These are phyloP conservation scores for Pichia paraexigua DNA, from an alignment of 805 yeast genomes.

Conservation along the genomic window DNA sequence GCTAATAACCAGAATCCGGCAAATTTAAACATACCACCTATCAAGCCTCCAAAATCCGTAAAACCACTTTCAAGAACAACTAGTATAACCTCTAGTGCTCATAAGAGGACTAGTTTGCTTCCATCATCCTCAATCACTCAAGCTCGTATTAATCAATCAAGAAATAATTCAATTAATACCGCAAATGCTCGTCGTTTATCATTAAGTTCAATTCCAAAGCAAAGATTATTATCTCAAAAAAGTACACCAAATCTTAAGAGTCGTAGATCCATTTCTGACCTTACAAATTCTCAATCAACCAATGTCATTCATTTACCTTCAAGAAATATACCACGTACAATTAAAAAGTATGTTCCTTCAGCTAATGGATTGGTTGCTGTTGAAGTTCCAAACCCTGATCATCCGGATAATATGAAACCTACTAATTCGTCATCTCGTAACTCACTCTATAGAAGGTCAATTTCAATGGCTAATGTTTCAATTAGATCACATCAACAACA, in stretches of 20 bases:
- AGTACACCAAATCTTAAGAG: constrained; percentile 8
- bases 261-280: constrained; percentile 13
- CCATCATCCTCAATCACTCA: neutral
- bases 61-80: constrained; percentile 1
- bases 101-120: neutral
- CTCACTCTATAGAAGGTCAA: constrained; percentile 2
- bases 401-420: constrained; percentile 9
- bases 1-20: constrained; percentile 26
- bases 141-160: neutral
- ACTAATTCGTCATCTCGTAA: neutral
- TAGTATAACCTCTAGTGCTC: constrained; percentile 14
- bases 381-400: constrained; percentile 49
- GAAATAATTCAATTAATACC: constrained; percentile 8
- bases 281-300: neutral
- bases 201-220: constrained; percentile 6
- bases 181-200: constrained; percentile 11
- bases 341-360: constrained; percentile 67
- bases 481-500: neutral
- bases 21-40: constrained; percentile 27
- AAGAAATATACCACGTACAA: constrained; percentile 33
- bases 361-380: constrained; percentile 61
- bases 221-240: constrained; percentile 8
- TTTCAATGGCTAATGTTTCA: neutral
- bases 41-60: constrained; percentile 11
- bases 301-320: neutral